phyloP scores from a whole-genome alignment of 768 basidiomycete species.

The Exidia glandulosa region DNA sequence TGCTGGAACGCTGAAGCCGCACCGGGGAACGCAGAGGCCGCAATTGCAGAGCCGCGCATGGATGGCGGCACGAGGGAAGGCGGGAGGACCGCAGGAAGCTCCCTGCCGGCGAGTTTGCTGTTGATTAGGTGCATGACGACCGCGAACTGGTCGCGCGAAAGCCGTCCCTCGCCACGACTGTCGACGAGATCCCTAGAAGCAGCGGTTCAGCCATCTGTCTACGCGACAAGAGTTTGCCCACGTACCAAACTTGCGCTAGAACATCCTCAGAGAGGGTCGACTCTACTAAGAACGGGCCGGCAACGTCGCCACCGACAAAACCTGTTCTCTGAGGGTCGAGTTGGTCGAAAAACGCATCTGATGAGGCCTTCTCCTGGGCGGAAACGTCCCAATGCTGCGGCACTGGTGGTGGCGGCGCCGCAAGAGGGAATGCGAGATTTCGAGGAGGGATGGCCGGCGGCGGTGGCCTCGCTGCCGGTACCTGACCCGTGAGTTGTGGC shows the following conservation, averaged over 20 bases:
- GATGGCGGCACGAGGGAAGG: constrained; percentile 71
- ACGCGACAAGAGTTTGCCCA: constrained; percentile 4
- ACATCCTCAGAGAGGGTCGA: constrained; percentile 72
- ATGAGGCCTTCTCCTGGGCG: constrained; percentile 59
- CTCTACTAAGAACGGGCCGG: constrained; percentile 91
- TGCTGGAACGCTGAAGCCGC: constrained; percentile 13
- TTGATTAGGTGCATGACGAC: constrained; percentile 93
- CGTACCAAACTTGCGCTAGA: constrained; percentile 88
- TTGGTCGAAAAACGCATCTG: constrained; percentile 73
- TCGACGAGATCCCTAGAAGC: constrained; percentile 90
- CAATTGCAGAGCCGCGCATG: constrained; percentile 34
- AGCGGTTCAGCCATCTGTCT: background rate
- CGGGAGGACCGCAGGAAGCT: constrained; percentile 63
- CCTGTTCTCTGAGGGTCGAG: constrained; percentile 68
- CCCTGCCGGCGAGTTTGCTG: constrained; percentile 67
- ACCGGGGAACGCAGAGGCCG: constrained; percentile 4
- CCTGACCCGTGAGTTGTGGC: constrained; percentile 6
- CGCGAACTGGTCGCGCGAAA: constrained; percentile 89
- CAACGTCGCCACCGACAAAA: constrained; percentile 84
- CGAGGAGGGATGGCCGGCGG: background rate
- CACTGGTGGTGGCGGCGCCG: constrained; percentile 1
- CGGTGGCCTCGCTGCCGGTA: background rate
- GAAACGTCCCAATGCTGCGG: constrained; percentile 67
- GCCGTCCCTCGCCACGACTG: constrained; percentile 71
- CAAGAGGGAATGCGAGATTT: constrained; percentile 1